Evolutionary conservation across 139 green algal genomes (phyloP).

Genomic region (Coccomyxa sp.): DNA sequence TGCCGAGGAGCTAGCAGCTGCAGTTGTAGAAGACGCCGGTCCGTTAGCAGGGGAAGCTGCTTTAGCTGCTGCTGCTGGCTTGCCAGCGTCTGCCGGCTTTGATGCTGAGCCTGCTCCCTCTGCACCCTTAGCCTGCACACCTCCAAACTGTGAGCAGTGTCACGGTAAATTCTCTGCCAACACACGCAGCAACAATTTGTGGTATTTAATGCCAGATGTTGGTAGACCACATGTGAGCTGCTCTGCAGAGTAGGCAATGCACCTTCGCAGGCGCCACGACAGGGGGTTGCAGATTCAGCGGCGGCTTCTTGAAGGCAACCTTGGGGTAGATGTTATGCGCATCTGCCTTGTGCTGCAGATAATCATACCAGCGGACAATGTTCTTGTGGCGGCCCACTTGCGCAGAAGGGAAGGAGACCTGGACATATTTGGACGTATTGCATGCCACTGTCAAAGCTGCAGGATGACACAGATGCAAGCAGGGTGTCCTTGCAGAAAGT

Average conservation of each 20-base stretch:
- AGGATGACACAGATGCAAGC: neutral
- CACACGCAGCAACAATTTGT: too few relatives aligned
- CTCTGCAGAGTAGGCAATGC: neutral
- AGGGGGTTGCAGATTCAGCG: neutral
- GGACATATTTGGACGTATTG: neutral
- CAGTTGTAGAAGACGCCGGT: neutral
- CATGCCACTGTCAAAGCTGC: neutral
- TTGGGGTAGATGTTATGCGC: conserved; percentile 16
- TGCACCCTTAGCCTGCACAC: conserved; percentile 5
- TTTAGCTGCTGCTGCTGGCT: conserved; percentile 1
- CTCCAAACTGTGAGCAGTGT: neutral
- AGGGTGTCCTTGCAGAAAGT: neutral
- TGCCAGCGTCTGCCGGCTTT: conserved; percentile 10
- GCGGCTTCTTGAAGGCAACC: conserved; percentile 13
- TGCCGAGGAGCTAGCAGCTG: conserved; percentile 3
- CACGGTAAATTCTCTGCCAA: conserved; percentile 8
- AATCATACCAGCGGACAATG: conserved; percentile 53
- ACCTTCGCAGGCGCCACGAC: conserved; percentile 7
- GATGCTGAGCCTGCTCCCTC: neutral
- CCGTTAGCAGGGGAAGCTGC: conserved; percentile 6
- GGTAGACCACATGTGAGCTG: too few relatives aligned
- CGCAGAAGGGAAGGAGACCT: conserved; percentile 59
- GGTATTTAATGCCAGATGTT: too few relatives aligned
- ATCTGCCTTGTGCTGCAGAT: conserved; percentile 35
- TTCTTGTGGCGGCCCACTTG: conserved; percentile 63